Evolutionary conservation across 2,329 filamentous ascomycete genomes (phyloP).

Genomic region (Lachnellula cervina): DNA sequence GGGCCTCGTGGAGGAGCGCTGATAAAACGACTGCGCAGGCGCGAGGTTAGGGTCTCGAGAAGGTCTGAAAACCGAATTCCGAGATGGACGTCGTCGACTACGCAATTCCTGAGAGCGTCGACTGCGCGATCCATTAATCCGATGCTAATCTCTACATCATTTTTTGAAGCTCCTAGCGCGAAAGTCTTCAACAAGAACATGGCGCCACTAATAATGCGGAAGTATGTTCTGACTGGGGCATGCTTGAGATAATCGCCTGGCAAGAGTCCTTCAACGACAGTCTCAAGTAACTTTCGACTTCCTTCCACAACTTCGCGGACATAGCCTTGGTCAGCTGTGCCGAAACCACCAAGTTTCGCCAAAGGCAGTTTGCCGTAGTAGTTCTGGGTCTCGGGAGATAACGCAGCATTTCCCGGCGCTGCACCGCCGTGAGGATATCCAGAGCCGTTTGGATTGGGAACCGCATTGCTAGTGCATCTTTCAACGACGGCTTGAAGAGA

Average conservation of each 20-base stretch:
- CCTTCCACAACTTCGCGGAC: slow-evolving; percentile 74
- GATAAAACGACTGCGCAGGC: slow-evolving; percentile 69
- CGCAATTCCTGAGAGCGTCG: slow-evolving; percentile 67
- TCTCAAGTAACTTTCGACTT: slow-evolving; percentile 68
- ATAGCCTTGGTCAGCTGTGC: slow-evolving; percentile 64
- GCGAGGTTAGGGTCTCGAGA: slow-evolving; percentile 71
- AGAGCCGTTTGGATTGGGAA: slow-evolving; percentile 33
- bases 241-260: slow-evolving; percentile 75
- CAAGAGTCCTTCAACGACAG: slow-evolving; percentile 71
- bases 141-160: slow-evolving; percentile 71
- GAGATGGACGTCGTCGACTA: slow-evolving; percentile 80
- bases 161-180: slow-evolving; percentile 71
- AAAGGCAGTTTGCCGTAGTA: slow-evolving; percentile 61
- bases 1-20: slow-evolving; percentile 48
- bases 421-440: slow-evolving; percentile 35
- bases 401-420: slow-evolving; percentile 33
- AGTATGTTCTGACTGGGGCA: slow-evolving; percentile 78
- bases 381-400: slow-evolving; percentile 61
- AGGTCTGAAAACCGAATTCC: slow-evolving; percentile 81
- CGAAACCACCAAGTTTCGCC: slow-evolving; percentile 59
- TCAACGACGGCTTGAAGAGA: slow-evolving; percentile 93
- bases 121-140: slow-evolving; percentile 71
- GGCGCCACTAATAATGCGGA: slow-evolving; percentile 78
- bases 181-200: slow-evolving; percentile 86
- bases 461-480: slow-evolving; percentile 74